Conservation (phyloP, 257 asterid species). For the Scutellaria baicalensis region DNA sequence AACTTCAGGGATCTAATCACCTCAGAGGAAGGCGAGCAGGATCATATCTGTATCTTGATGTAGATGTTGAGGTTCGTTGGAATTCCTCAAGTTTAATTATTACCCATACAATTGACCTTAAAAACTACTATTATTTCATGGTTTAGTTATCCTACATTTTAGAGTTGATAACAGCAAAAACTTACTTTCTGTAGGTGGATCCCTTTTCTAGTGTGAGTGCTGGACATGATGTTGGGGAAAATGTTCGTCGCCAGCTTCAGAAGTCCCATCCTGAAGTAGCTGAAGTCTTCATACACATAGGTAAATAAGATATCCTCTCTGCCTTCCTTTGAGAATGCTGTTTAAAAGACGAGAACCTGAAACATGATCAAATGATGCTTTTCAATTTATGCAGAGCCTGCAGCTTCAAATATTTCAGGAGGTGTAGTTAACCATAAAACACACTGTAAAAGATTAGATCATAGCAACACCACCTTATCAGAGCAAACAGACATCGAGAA, state of each 20-base stretch:
- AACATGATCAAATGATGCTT: background rate
- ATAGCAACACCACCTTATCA: background rate
- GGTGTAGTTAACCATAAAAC: conserved; percentile 16
- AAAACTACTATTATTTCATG: background rate
- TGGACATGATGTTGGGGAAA: conserved; percentile 85
- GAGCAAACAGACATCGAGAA: conserved; percentile 51
- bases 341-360: background rate
- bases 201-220: conserved; percentile 96
- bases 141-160: background rate
- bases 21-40: conserved; percentile 97
- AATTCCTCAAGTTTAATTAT: background rate
- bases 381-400: conserved; percentile 47
- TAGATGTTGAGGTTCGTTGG: conserved; percentile 62
- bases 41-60: conserved; percentile 86
- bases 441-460: conserved; percentile 16
- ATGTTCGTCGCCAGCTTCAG: conserved; percentile 66
- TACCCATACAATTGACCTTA: background rate
- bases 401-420: conserved; percentile 32
- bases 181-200: conserved; percentile 53
- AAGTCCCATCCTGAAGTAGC: conserved; percentile 73
- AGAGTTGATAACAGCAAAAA: conserved; percentile 5
- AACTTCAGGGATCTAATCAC: conserved; percentile 71
- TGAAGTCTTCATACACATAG: conserved; percentile 91
- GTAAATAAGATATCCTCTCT: conserved; percentile 22
- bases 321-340: background rate